Percentiles rank a stretch among this genome's conserved stretches.
phyloP scores from a whole-genome alignment of 1,284 basidiomycete genomes.

The Leccinum holopus region DNA sequence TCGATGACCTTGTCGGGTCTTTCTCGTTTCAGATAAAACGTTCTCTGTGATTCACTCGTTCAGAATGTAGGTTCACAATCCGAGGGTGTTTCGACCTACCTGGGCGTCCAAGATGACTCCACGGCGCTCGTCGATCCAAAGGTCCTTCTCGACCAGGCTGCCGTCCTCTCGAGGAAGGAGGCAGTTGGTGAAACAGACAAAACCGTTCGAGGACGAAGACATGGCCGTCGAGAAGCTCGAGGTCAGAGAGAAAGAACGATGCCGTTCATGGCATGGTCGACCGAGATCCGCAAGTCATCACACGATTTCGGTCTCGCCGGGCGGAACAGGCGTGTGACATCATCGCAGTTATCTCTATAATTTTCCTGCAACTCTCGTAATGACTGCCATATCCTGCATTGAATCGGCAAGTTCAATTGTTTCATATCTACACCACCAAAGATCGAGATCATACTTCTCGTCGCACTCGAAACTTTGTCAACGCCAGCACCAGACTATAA shows the following conservation, averaged over 20 bases:
- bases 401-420: not conserved
- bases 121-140: slow-evolving; percentile 73
- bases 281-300: slow-evolving; percentile 12
- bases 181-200: slow-evolving; percentile 86
- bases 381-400: not conserved
- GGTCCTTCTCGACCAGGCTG: slow-evolving; percentile 61
- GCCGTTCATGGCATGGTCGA: not conserved
- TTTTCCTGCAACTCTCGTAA: not conserved
- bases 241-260: slow-evolving; percentile 8
- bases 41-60: slow-evolving; percentile 30
- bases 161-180: slow-evolving; percentile 76
- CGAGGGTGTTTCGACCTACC: slow-evolving; percentile 36
- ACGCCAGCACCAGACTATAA: not conserved
- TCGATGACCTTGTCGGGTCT: slow-evolving; percentile 65
- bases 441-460: not conserved
- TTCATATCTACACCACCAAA: not conserved
- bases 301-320: slow-evolving; percentile 9
- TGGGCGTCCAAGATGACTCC: slow-evolving; percentile 74
- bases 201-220: slow-evolving; percentile 49
- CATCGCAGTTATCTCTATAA: not conserved
- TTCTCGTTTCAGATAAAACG: slow-evolving; percentile 63
- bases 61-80: not conserved
- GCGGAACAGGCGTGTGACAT: slow-evolving; percentile 1
- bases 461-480: not conserved
- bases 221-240: slow-evolving; percentile 18